Conservation (phyloP, 2,329 filamentous ascomycete genomes). For the Fusarium keratoplasticum region DNA sequence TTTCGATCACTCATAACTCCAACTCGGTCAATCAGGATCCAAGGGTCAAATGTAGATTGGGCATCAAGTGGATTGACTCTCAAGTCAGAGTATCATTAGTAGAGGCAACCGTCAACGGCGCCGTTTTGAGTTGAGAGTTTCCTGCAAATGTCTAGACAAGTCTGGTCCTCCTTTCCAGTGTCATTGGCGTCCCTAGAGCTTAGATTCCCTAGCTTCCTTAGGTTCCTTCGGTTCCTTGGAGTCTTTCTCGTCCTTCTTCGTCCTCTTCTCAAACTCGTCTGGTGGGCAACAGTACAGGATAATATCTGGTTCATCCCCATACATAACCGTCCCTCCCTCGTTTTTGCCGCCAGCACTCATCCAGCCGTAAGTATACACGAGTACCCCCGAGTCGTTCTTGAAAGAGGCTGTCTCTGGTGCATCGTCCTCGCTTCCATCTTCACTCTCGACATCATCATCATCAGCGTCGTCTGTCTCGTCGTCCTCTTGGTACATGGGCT, state of each 20-base stretch:
- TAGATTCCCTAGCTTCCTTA: not conserved
- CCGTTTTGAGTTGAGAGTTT: not conserved
- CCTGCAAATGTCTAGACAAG: not conserved
- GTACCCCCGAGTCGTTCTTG: not conserved
- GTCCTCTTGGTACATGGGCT: not conserved
- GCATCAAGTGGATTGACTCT: not conserved
- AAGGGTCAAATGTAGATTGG: not conserved
- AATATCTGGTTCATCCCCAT: conserved; percentile 1
- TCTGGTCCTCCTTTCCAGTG: not conserved
- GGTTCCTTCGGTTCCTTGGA: not conserved
- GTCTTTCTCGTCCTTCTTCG: not conserved
- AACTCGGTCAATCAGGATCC: not conserved
- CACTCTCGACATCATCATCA: not conserved
- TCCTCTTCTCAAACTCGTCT: not conserved
- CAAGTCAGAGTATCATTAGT: not conserved
- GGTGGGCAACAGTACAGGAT: conserved; percentile 11
- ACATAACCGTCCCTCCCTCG: not conserved
- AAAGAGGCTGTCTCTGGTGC: not conserved
- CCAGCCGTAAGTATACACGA: not conserved
- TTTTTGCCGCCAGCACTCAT: not conserved
- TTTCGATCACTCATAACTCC: not conserved
- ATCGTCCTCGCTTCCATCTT: not conserved
- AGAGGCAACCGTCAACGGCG: not conserved
- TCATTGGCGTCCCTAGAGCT: not conserved
- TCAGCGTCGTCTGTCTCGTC: not conserved